phyloP scores from a whole-genome alignment of 768 basidiomycete species.

The Russula griseocarnosa region DNA sequence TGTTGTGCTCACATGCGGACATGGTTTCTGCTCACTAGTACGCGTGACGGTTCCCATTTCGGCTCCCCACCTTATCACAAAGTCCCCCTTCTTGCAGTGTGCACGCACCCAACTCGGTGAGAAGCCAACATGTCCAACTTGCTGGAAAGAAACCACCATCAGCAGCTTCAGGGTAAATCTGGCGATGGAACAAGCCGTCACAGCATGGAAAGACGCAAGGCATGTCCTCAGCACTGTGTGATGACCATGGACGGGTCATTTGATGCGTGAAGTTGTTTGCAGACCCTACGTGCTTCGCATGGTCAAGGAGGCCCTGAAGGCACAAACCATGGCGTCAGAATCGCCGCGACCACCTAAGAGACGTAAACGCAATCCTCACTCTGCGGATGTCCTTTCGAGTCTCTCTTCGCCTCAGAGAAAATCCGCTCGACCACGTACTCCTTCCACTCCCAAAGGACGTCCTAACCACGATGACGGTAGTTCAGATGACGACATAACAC shows the following conservation, averaged over 20 bases:
- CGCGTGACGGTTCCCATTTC: slow-evolving; percentile 11
- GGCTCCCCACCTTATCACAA: slow-evolving; percentile 1
- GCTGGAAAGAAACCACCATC: slow-evolving; percentile 35
- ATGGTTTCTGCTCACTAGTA: slow-evolving; percentile 41
- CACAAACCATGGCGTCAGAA: slow-evolving; percentile 3
- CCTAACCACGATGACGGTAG: background rate
- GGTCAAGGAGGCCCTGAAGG: slow-evolving; percentile 7
- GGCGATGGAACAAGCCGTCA: slow-evolving; percentile 38
- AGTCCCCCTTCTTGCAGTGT: slow-evolving; percentile 33
- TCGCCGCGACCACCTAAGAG: slow-evolving; percentile 20
- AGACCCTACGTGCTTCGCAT: slow-evolving; percentile 23
- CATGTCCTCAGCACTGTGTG: slow-evolving; percentile 25
- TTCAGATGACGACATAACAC: slow-evolving; percentile 6
- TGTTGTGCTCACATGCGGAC: slow-evolving; percentile 41
- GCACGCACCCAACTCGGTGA: slow-evolving; percentile 36
- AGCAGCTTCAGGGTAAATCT: slow-evolving; percentile 37
- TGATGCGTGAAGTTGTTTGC: slow-evolving; percentile 5
- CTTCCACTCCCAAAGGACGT: background rate
- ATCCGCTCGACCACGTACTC: background rate
- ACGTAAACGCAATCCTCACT: slow-evolving; percentile 26
- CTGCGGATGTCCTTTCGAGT: background rate
- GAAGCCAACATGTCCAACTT: slow-evolving; percentile 40
- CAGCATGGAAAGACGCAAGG: slow-evolving; percentile 39
- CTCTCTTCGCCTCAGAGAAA: background rate
- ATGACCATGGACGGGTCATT: slow-evolving; percentile 4